Conservation (phyloP, 352 stramenopile genomes). For the Globisporangium parvum region DNA sequence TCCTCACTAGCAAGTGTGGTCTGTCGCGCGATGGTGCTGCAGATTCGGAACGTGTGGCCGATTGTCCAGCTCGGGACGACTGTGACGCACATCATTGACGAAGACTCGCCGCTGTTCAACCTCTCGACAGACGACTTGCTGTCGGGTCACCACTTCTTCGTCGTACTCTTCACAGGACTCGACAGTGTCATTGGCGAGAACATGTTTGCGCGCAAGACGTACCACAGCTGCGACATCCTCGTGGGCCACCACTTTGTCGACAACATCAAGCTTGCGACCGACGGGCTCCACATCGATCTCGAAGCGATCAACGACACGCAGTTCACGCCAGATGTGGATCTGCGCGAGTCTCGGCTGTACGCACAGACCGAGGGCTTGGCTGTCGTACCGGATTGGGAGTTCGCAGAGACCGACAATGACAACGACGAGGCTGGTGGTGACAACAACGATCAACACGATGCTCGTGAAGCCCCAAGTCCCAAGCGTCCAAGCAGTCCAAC, state of each 20-base stretch:
- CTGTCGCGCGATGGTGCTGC: neutral
- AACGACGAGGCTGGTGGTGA: neutral
- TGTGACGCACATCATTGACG: conserved; percentile 50
- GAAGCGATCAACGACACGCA: conserved; percentile 47
- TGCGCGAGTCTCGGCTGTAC: conserved; percentile 22
- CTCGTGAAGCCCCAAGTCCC: neutral
- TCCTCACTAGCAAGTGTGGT: neutral
- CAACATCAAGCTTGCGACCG: conserved; percentile 45
- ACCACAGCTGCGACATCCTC: conserved; percentile 54
- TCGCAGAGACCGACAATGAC: neutral
- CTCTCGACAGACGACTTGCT: conserved; percentile 40
- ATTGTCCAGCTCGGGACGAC: conserved; percentile 52
- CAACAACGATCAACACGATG: neutral
- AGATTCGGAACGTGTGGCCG: conserved; percentile 57
- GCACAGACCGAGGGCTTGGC: neutral
- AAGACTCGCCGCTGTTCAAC: conserved; percentile 38
- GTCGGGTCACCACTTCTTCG: conserved; percentile 43
- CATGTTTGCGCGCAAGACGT: conserved; percentile 52
- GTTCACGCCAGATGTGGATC: conserved; percentile 22
- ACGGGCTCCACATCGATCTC: conserved; percentile 53
- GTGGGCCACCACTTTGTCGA: conserved; percentile 57
- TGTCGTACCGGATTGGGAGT: too few relatives aligned
- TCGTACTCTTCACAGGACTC: conserved; percentile 49
- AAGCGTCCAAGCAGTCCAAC: neutral
- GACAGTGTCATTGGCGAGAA: conserved; percentile 52